Base-by-base conservation (phyloP, 495 filamentous ascomycete genomes). In the Talaromyces proteolyticus region DNA sequence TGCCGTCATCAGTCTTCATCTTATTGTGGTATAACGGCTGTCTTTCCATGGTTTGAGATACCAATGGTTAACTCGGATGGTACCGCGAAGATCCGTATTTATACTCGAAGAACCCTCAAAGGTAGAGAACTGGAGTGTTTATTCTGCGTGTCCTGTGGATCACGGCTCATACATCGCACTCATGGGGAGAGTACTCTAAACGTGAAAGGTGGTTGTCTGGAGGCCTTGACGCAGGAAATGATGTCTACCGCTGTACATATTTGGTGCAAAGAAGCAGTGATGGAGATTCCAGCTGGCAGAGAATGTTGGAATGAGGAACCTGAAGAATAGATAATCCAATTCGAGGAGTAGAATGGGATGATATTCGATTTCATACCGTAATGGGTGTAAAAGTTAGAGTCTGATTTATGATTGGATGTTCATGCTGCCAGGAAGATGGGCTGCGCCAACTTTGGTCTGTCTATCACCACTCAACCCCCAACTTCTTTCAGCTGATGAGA, bases 21-120 rank as follows among this genome's bases (percentile, higher is more conserved):
- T 14, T 81, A 84, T n/a, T 85, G 83, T 57, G 83, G 84, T 21
- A 76, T 80, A 44, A 80, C 77, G 21, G 83, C 83, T 47, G 81
- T 84, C 54, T 88, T 88, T 58, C 84, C 82, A 6, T 61, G 63
- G 12, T 86, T 86, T 44, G 56, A 68, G 17, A 61, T 85, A 36
- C 53, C 65, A 29, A 5, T 7, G 17, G 24, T 38, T 6, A 21
- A 34, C 6, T 14, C 23, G 17, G 20, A 39, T 11, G 44, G 42
- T 62, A 68, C 26, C 53, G 73, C 47, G 63, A 69, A 36, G 66
- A 72, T 47, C 50, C 65, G 47, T 64, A 70, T 11, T 68, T 80
- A 20, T 59, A 79, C 47, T 64, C 68, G 19, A 36, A 67, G 23
- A 63, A 82, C 62, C 62, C 57, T 72, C 5, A 60, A 60, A 11